phyloP scores from a whole-genome alignment of 1,139 yeast genomes.

The Geotrichum carabidarum region DNA sequence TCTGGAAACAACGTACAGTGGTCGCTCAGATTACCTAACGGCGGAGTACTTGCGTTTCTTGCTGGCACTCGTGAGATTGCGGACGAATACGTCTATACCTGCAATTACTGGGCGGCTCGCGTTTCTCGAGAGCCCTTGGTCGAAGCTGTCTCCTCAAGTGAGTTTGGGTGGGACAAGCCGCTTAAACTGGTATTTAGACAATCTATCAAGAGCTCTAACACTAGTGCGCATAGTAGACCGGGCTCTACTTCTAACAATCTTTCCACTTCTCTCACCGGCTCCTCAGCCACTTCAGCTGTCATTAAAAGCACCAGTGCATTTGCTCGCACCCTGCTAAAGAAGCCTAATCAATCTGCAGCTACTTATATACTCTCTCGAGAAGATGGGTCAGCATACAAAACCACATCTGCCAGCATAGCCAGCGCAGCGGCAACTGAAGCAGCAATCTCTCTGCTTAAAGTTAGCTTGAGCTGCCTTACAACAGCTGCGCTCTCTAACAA shows the following conservation, averaged over 20 bases:
- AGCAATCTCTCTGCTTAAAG: slow-evolving; percentile 4
- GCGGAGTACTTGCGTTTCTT: slow-evolving; percentile 33
- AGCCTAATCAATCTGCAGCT: background rate
- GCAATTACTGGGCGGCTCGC: slow-evolving; percentile 89
- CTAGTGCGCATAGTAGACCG: background rate
- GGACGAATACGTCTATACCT: slow-evolving; percentile 63
- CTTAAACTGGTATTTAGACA: slow-evolving; percentile 22
- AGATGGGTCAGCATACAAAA: too few species aligned
- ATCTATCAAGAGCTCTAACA: background rate
- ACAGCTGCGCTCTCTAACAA: background rate
- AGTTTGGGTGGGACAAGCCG: slow-evolving; percentile 68
- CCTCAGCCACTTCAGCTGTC: background rate
- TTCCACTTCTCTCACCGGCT: too few species aligned
- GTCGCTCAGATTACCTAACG: slow-evolving; percentile 38
- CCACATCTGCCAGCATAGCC: background rate
- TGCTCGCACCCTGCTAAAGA: background rate
- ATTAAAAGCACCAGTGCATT: background rate
- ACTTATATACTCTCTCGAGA: too few species aligned
- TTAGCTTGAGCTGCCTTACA: background rate
- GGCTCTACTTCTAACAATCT: background rate
- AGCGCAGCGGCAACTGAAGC: slow-evolving; percentile 9
- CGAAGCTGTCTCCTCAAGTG: slow-evolving; percentile 63
- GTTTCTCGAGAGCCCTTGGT: slow-evolving; percentile 68
- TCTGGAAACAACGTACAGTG: slow-evolving; percentile 30
- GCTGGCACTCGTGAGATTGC: slow-evolving; percentile 69